A percentile compares a stretch with the other conserved stretches of the same genome.
Conservation (phyloP, 805 yeast genomes). For the Candida broadrunensis region DNA sequence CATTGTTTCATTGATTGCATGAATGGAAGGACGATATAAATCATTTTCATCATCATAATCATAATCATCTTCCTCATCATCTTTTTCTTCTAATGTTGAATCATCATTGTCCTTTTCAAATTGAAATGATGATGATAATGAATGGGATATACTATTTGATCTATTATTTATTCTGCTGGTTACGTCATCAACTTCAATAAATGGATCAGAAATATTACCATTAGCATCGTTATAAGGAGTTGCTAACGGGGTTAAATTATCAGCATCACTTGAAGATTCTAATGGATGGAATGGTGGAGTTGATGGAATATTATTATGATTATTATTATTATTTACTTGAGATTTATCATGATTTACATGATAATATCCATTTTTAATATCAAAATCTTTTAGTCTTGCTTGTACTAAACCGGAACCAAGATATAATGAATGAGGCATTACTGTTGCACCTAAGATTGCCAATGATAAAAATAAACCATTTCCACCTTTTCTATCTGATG, state of each 20-base stretch:
- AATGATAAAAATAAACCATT: slow-evolving; percentile 42
- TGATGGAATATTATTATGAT: background rate
- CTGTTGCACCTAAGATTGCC: slow-evolving; percentile 46
- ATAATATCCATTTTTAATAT: slow-evolving; percentile 27
- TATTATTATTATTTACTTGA: background rate
- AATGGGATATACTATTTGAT: slow-evolving; percentile 1
- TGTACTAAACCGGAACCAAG: slow-evolving; percentile 45
- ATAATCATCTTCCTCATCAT: slow-evolving; percentile 1
- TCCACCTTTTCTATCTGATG: slow-evolving; percentile 46
- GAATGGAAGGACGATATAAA: slow-evolving; percentile 67
- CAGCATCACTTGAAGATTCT: background rate
- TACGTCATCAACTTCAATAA: background rate
- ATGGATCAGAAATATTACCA: too few species aligned
- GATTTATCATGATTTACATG: slow-evolving; percentile 9
- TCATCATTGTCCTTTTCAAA: slow-evolving; percentile 7
- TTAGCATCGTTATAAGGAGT: slow-evolving; percentile 3
- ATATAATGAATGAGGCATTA: slow-evolving; percentile 45
- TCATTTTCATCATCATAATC: slow-evolving; percentile 27
- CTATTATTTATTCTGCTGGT: background rate
- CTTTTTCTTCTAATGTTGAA: slow-evolving; percentile 1
- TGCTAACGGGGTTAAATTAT: slow-evolving; percentile 4
- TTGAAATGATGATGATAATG: background rate
- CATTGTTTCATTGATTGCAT: slow-evolving; percentile 78
- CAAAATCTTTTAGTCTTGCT: slow-evolving; percentile 41
- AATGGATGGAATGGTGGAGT: background rate